Conservation (phyloP, 495 filamentous ascomycete genomes). For the Elasticomyces elasticus region DNA sequence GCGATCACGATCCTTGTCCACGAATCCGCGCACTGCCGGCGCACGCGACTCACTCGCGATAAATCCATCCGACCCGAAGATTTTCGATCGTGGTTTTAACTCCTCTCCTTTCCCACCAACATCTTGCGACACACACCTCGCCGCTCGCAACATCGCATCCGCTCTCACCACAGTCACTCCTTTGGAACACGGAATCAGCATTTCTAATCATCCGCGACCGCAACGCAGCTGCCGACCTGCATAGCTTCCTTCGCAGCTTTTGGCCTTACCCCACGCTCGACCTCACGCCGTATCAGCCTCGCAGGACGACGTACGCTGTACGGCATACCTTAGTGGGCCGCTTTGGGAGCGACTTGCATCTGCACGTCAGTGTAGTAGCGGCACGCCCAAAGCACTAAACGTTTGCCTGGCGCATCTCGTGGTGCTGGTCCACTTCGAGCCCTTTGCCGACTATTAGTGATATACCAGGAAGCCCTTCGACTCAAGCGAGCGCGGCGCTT, state of each 20-base stretch:
- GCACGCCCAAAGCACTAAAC: not conserved
- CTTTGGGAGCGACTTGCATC: not conserved
- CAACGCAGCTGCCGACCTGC: not conserved
- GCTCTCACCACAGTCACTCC: slow-evolving; percentile 8
- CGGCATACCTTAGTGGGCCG: not conserved
- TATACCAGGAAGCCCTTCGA: not conserved
- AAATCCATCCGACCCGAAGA: no score
- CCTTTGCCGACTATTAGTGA: not conserved
- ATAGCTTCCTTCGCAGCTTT: not conserved
- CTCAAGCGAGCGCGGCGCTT: not conserved
- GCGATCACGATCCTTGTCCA: no score
- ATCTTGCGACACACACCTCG: not conserved
- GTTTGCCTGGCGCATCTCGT: not conserved
- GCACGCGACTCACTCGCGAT: no score
- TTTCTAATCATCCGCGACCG: not conserved
- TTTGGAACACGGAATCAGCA: not conserved
- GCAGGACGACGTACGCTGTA: not conserved
- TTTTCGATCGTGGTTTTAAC: no score
- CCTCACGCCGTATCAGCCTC: slow-evolving; percentile 7
- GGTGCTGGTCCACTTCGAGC: not conserved
- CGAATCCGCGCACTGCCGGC: no score
- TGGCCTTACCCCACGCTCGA: slow-evolving; percentile 7
- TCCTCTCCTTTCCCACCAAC: not conserved
- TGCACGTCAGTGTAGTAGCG: not conserved
- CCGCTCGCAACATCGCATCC: not conserved